phyloP scores from a whole-genome alignment of 441 rosid genomes.

The Francoa sonchifolia region DNA sequence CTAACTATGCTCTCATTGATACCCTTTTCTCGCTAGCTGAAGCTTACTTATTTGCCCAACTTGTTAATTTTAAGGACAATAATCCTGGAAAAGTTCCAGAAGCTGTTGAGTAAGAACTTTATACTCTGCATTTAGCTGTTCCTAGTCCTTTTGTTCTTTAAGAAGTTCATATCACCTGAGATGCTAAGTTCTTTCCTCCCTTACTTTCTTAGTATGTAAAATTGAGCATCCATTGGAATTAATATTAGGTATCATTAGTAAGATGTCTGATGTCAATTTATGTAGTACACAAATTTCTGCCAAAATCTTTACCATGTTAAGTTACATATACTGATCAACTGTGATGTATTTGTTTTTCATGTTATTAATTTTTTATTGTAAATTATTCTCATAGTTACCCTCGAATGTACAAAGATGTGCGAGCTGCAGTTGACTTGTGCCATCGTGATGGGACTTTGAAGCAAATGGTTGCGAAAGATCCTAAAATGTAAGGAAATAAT shows the following conservation, averaged over 20 bases:
- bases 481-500: conserved; percentile 36
- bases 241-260: too few species aligned
- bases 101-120: conserved; percentile 45
- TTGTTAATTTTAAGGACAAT: conserved; percentile 77
- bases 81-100: conserved; percentile 56
- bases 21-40: conserved; percentile 94
- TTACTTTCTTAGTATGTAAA: too few species aligned
- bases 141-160: not conserved
- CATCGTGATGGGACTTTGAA: conserved; percentile 98
- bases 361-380: not conserved
- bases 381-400: conserved; percentile 41
- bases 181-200: too few species aligned
- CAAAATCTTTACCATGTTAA: too few species aligned
- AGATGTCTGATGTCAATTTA: too few species aligned
- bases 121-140: not conserved
- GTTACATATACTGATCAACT: too few species aligned
- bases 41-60: conserved; percentile 93
- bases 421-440: conserved; percentile 97
- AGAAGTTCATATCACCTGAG: not conserved
- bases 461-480: conserved; percentile 92
- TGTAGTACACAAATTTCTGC: too few species aligned
- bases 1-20: conserved; percentile 88
- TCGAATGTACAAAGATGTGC: conserved; percentile 85
- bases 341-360: not conserved
- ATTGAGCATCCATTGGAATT: too few species aligned